A percentile compares a stretch with the other conserved stretches of the same genome.
phyloP scores from a whole-genome alignment of 2,329 filamentous ascomycete genomes.

The Aspergillus unguis region DNA sequence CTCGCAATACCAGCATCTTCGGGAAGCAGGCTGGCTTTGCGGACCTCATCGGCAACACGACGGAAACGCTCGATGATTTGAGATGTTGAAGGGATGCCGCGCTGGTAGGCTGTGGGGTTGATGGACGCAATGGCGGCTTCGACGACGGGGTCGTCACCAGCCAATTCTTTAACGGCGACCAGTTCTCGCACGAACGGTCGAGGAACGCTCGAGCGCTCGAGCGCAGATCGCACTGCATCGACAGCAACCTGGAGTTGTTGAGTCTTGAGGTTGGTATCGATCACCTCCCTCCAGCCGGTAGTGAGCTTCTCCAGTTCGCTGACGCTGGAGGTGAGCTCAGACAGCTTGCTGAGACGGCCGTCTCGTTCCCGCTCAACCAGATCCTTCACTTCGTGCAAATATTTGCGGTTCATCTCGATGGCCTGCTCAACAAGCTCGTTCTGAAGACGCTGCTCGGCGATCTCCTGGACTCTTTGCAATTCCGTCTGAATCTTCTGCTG shows the following conservation, averaged over 20 bases:
- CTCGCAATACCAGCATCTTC: conserved; percentile 92
- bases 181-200: conserved; percentile 89
- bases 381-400: conserved; percentile 70
- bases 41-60: conserved; percentile 83
- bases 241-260: conserved; percentile 96
- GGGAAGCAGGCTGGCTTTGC: conserved; percentile 88
- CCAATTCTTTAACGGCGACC: conserved; percentile 90
- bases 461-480: conserved; percentile 71
- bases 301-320: conserved; percentile 83
- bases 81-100: conserved; percentile 75
- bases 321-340: conserved; percentile 73
- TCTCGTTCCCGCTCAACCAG: conserved; percentile 86
- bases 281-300: conserved; percentile 81
- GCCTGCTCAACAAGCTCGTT: conserved; percentile 90
- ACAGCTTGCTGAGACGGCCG: conserved; percentile 79
- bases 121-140: conserved; percentile 95
- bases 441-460: conserved; percentile 76
- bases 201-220: conserved; percentile 71
- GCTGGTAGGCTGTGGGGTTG: conserved; percentile 89
- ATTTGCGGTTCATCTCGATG: conserved; percentile 80
- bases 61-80: conserved; percentile 95
- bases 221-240: conserved; percentile 81
- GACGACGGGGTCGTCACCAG: conserved; percentile 77
- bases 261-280: conserved; percentile 86
- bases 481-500: conserved; percentile 75